These are phyloP conservation scores for Candida jianshihensis DNA, from an alignment of 805 yeast species.

Conservation along the genomic window DNA sequence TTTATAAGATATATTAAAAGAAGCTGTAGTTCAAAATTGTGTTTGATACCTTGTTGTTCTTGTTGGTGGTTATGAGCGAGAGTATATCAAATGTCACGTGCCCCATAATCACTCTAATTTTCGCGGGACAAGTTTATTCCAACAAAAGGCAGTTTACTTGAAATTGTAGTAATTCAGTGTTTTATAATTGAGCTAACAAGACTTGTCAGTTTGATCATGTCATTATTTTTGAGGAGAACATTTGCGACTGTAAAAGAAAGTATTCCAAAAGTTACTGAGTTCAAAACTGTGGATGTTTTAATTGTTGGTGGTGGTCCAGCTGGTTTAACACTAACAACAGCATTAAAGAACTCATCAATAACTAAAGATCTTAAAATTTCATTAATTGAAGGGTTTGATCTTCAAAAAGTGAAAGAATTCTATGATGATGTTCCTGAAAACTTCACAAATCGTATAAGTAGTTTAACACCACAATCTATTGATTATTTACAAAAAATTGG, in stretches of 20 bases:
- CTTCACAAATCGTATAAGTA: constrained; percentile 75
- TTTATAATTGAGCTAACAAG: no score
- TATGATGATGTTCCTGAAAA: constrained; percentile 31
- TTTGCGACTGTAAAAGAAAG: constrained; percentile 13
- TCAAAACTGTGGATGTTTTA: constrained; percentile 53
- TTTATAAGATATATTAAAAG: no score
- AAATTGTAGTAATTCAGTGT: no score
- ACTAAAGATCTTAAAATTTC: constrained; percentile 56
- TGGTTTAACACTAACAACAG: constrained; percentile 80
- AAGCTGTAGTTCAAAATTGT: no score
- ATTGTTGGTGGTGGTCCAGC: constrained; percentile 98
- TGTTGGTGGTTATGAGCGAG: no score
- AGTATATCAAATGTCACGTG: no score
- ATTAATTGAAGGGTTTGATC: constrained; percentile 65
- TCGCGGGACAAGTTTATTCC: no score
- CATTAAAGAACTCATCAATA: constrained; percentile 60
- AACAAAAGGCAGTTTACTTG: no score
- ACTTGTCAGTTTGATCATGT: constrained; percentile 5
- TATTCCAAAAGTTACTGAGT: constrained; percentile 1
- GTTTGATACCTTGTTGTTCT: no score
- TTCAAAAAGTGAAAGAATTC: constrained; percentile 43
- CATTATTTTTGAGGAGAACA: constrained; percentile 17
- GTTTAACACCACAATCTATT: constrained; percentile 78
- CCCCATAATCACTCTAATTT: no score
- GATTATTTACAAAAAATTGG: constrained; percentile 63